These are phyloP conservation scores for Alloascoidea hylecoeti DNA, from an alignment of 805 yeast genomes.

Conservation along the genomic window DNA sequence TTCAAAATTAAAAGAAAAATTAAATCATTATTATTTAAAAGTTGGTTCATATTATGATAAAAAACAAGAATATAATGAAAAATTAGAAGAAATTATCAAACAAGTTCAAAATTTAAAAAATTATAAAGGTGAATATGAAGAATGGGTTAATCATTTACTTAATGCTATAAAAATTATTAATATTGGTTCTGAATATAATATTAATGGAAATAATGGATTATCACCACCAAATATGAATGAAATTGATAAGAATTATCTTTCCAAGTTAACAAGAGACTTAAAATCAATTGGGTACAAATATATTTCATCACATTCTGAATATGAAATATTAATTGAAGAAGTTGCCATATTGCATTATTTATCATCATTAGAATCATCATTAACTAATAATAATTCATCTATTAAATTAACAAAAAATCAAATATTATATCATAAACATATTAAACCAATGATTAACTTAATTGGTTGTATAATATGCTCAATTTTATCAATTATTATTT, in stretches of 20 bases:
- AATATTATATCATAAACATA: slow-evolving; percentile 25
- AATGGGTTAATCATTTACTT: slow-evolving; percentile 52
- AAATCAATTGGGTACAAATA: slow-evolving; percentile 35
- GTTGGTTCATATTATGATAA: slow-evolving; percentile 56
- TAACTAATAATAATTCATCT: slow-evolving; percentile 27
- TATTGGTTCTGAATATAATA: slow-evolving; percentile 9
- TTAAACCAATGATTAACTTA: slow-evolving; percentile 33
- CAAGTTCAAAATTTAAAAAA: slow-evolving; percentile 33
- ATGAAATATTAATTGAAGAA: slow-evolving; percentile 31
- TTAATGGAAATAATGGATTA: neutral
- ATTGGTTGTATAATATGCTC: slow-evolving; percentile 27
- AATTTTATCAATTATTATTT: slow-evolving; percentile 32
- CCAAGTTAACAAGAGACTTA: slow-evolving; percentile 35
- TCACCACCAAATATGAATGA: neutral
- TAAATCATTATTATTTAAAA: slow-evolving; percentile 29
- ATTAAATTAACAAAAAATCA: too few relatives aligned
- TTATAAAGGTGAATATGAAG: slow-evolving; percentile 32
- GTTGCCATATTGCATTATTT: slow-evolving; percentile 27
- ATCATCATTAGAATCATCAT: slow-evolving; percentile 11
- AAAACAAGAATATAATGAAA: slow-evolving; percentile 45
- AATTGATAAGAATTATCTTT: slow-evolving; percentile 31
- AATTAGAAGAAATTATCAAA: slow-evolving; percentile 41
- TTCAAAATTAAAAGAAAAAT: slow-evolving; percentile 20
- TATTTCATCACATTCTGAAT: slow-evolving; percentile 42
- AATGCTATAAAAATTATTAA: slow-evolving; percentile 18